Evolutionary conservation across 768 basidiomycete genomes (phyloP), one percentile per base, ranked within the genome.

Genomic region (Austroboletus eburneus): DNA sequence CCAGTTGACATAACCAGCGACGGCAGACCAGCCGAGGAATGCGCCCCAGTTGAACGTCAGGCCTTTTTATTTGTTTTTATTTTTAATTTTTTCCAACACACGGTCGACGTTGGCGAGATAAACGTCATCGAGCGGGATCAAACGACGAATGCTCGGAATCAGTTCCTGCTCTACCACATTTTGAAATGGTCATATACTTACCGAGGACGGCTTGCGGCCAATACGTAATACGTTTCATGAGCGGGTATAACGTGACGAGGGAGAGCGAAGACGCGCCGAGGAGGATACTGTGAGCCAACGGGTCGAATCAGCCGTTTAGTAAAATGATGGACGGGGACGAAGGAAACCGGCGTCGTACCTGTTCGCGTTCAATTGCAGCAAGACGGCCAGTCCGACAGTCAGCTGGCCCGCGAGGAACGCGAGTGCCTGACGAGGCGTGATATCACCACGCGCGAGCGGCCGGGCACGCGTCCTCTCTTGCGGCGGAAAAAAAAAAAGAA

Each of bases 21-120:
- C 83, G 3, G 96, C 94, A 3, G 96, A 94, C 88, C 94, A 97
- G 20, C 96, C 96, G 16, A 98, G 80, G 2, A 99, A 68, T 1
- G 91, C 83, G 16, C 96, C 96, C 95, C 95, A 99, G 68, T 97
- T 98, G 67, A 94, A 99, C 0, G 94, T 84, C 38, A 98, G 75
- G 9, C 94, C 93, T 94, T 4, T 3, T 37, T n/a, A n/a, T n/a
- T n/a, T n/a, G n/a, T n/a, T n/a, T n/a, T n/a, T n/a, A n/a, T n/a
- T n/a, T n/a, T n/a, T n/a, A n/a, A n/a, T n/a, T n/a, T n/a, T n/a
- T n/a, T n/a, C n/a, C n/a, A n/a, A n/a, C n/a, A n/a, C n/a, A n/a
- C n/a, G n/a, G n/a, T n/a, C n/a, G n/a, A n/a, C n/a, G n/a, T n/a
- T n/a, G n/a, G n/a, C n/a, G n/a, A n/a, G n/a, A n/a, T n/a, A n/a